A percentile compares a stretch with the other conserved stretches of the same genome.
Evolutionary conservation across 1,139 yeast species (phyloP).

Genomic region (Candida sp.): DNA sequence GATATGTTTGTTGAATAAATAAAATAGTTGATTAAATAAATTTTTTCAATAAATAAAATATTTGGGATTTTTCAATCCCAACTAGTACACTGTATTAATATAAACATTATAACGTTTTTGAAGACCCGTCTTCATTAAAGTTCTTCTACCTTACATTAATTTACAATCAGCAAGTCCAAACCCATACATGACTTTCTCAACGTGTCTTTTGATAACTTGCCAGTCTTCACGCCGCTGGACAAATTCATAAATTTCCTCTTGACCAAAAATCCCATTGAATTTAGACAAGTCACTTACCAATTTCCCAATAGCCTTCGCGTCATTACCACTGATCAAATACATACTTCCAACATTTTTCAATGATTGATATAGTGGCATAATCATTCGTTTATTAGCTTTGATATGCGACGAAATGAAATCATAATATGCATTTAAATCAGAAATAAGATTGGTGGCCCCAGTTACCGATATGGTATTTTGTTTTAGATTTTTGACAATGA

Average conservation of each 20-base stretch:
- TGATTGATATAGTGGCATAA: conserved; percentile 76
- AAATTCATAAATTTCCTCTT: conserved; percentile 91
- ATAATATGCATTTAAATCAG: conserved; percentile 74
- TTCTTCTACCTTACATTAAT: conserved; percentile 23
- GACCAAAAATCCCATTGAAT: conserved; percentile 85
- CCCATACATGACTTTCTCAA: conserved; percentile 95
- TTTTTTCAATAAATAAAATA: no score
- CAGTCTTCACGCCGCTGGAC: conserved; percentile 89
- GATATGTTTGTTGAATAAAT: no score
- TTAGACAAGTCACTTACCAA: conserved; percentile 80
- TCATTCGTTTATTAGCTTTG: conserved; percentile 57
- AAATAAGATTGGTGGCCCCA: conserved; percentile 79
- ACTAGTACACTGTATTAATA: no score
- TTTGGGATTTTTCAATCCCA: no score
- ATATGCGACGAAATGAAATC: conserved; percentile 61
- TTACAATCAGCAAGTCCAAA: conserved; percentile 68
- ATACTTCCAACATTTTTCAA: conserved; percentile 82
- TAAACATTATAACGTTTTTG: neutral
- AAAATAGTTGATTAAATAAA: no score
- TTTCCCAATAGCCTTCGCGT: conserved; percentile 81
- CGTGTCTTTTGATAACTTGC: conserved; percentile 70
- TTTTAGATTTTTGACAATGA: conserved; percentile 69
- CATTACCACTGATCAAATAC: conserved; percentile 70
- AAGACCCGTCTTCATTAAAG: neutral
- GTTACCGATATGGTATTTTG: conserved; percentile 68